Evolutionary conservation across 768 basidiomycete genomes (phyloP), one percentile per base, ranked within the genome.

Genomic region (Galerina sulciceps): DNA sequence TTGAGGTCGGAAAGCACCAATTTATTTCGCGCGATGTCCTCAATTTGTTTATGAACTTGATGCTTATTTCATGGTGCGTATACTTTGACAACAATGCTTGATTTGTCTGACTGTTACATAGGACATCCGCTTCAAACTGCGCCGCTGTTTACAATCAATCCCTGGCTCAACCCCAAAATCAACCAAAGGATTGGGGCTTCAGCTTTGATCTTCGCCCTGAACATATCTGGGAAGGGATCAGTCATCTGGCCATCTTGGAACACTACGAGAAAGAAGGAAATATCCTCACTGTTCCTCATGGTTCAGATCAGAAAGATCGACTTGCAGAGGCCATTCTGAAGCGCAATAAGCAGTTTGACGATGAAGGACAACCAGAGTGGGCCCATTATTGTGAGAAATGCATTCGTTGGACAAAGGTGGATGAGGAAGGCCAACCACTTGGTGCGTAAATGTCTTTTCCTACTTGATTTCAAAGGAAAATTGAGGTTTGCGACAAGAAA

Each of bases 331-430:
- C 67, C 0, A 72, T 75, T 42, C 15, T 48, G 10, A 61, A 52
- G 1, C 63, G 71, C 3, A 76, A 73, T 40, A 31, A 58, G 8
- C 57, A 58, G 11, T 67, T 76, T 4, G 53, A 47, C 2, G 42
- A 55, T 10, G 41, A 48, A 42, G 69, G 74, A 0, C 72, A 73
- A 36, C 65, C 68, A 0, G 72, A 75, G 45, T 57, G 59, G 51
- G 41, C 37, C 0, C 74, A 76, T 46, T 66, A 59, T 37, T 76
- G 75, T 40, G 48, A 71, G 2, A 59, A 62, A 34, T 75, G 74
- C 57, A 26, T 65, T 2, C 60, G 70, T 0, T 46, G 65, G 8
- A 43, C 42, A 5, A 45, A 45, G 14, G 20, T 45, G 10, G 18
- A 45, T 22, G 9, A 11, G 8, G 44, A 45, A 20, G 44, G 44